Evolutionary conservation across 2,329 filamentous ascomycete species (phyloP).

Genomic region (Xylariaceae sp.): DNA sequence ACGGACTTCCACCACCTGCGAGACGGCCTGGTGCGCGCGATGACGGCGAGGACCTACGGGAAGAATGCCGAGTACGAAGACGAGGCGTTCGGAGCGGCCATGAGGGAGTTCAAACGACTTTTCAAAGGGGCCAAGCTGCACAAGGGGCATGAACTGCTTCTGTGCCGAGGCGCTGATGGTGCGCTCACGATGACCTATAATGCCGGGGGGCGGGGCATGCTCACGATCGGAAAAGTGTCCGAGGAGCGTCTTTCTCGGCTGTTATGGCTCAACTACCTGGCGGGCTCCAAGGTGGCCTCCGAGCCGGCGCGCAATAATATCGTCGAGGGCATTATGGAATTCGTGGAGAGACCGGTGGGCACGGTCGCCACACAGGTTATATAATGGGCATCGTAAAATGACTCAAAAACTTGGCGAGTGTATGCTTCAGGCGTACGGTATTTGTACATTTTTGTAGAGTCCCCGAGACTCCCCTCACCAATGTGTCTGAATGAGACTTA

Average conservation of each 20-base stretch:
- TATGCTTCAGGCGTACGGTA: conserved; percentile 10
- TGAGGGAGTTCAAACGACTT: conserved; percentile 78
- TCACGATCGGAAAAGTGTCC: conserved; percentile 67
- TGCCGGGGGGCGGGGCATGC: conserved; percentile 50
- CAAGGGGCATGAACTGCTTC: conserved; percentile 76
- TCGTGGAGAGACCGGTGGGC: conserved; percentile 85
- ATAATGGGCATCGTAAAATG: conserved; percentile 32
- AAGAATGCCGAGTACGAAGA: conserved; percentile 61
- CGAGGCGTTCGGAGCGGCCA: conserved; percentile 73
- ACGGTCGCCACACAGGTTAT: conserved; percentile 81
- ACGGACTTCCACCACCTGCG: conserved; percentile 93
- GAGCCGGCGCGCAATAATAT: conserved; percentile 80
- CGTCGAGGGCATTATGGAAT: conserved; percentile 83
- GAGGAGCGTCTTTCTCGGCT: conserved; percentile 82
- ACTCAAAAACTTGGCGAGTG: conserved; percentile 27
- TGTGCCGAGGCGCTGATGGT: conserved; percentile 69
- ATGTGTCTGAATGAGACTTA: neutral
- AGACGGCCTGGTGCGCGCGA: conserved; percentile 86
- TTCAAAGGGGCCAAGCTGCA: conserved; percentile 81
- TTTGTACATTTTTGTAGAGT: conserved; percentile 23
- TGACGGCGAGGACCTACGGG: conserved; percentile 71
- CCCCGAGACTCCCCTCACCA: conserved; percentile 18
- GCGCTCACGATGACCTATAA: conserved; percentile 70
- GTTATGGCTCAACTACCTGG: conserved; percentile 89
- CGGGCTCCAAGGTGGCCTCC: conserved; percentile 83